phyloP scores from a whole-genome alignment of 2,329 filamentous ascomycete genomes.

The Colletotrichum echinochloae region DNA sequence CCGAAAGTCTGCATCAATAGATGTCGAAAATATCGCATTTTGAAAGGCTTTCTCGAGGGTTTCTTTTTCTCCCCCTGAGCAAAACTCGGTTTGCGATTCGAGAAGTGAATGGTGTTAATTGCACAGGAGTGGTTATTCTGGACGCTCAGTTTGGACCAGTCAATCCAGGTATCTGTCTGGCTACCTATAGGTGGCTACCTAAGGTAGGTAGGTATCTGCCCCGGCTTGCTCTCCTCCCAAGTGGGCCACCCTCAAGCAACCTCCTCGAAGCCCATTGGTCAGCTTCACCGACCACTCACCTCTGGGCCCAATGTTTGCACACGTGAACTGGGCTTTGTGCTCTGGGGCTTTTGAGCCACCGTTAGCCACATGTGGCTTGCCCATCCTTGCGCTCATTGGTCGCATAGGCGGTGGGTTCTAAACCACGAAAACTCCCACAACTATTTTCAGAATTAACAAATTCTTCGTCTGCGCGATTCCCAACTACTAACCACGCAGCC shows the following conservation, averaged over 20 bases:
- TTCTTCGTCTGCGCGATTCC: not conserved
- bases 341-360: slow-evolving; percentile 11
- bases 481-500: slow-evolving; percentile 43
- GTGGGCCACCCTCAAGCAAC: not conserved
- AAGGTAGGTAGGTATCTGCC: no score
- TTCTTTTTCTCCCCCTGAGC: not conserved
- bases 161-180: not conserved
- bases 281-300: not conserved
- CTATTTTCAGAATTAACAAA: no score
- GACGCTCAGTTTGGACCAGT: not conserved
- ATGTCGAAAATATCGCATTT: not conserved
- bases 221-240: not conserved
- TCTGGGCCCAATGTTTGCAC: slow-evolving; percentile 1
- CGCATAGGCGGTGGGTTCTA: no score
- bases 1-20: not conserved
- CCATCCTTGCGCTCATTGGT: slow-evolving; percentile 49
- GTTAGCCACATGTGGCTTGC: slow-evolving; percentile 30
- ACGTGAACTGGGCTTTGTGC: slow-evolving; percentile 29
- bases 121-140: not conserved
- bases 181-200: not conserved
- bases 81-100: no score
- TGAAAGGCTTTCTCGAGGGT: not conserved
- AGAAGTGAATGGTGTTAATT: not conserved
- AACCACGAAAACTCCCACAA: not conserved
- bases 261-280: not conserved